phyloP scores from a whole-genome alignment of 2,329 filamentous ascomycete species.

The Magnaporthiopsis poae region DNA sequence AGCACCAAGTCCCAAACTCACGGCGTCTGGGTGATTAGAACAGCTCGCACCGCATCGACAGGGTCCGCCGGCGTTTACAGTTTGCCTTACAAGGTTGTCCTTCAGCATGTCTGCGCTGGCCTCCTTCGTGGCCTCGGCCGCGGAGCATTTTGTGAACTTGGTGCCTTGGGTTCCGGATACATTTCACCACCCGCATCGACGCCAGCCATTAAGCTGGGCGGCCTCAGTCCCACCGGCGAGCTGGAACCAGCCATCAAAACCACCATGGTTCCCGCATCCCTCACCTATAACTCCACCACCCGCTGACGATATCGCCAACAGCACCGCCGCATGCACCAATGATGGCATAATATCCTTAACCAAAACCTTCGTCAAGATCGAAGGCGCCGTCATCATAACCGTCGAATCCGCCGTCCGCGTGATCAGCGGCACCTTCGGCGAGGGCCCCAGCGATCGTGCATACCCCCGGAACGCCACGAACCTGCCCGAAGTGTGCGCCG shows the following conservation, averaged over 20 bases:
- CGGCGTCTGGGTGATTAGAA: no score
- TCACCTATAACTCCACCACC: no score
- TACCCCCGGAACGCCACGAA: slow-evolving; percentile 21
- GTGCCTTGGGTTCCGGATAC: background rate
- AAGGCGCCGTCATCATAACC: slow-evolving; percentile 18
- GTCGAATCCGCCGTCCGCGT: slow-evolving; percentile 18
- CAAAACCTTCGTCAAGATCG: background rate
- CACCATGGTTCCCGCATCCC: no score
- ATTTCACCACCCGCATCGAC: background rate
- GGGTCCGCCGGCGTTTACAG: no score
- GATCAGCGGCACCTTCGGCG: slow-evolving; percentile 15
- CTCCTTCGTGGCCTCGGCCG: background rate
- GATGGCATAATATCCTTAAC: background rate
- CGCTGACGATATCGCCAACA: background rate
- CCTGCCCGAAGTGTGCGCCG: slow-evolving; percentile 27
- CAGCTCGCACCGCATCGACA: no score
- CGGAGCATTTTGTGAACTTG: background rate
- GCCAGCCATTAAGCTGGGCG: no score
- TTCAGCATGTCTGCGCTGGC: background rate
- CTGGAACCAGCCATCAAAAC: no score
- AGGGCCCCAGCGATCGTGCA: slow-evolving; percentile 15
- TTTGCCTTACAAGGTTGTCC: background rate
- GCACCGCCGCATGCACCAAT: background rate
- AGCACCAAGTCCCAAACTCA: no score
- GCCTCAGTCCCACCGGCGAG: background rate